Evolutionary conservation across 176 grass and related monocot species (phyloP).

Genomic region (Poa annua): DNA sequence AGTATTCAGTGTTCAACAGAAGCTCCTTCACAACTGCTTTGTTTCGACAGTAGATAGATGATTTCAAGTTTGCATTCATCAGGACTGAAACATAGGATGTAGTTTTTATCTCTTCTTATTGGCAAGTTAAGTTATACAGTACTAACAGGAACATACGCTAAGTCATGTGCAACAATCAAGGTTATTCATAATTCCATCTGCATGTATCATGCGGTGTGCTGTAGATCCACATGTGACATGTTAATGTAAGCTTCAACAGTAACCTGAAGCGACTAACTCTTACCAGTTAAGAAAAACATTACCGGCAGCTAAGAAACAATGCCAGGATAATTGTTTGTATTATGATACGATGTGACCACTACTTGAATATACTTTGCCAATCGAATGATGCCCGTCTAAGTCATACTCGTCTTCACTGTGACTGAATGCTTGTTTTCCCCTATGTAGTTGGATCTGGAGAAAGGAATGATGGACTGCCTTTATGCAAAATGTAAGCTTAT

Average conservation of each 20-base stretch:
- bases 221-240: neutral
- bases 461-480: conserved; percentile 24
- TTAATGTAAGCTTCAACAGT: neutral
- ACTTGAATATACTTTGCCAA: neutral
- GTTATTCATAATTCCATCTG: neutral
- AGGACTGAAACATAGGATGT: neutral
- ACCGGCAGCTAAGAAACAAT: neutral
- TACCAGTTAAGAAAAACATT: conserved; percentile 10
- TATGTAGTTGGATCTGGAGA: conserved; percentile 77
- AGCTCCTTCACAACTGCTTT: neutral
- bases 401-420: conserved; percentile 2
- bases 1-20: neutral
- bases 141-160: neutral
- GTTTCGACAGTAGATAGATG: neutral
- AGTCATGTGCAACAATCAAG: neutral
- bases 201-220: neutral
- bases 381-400: neutral
- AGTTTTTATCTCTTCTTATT: neutral
- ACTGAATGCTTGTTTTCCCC: conserved; percentile 29
- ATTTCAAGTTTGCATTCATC: conserved; percentile 1
- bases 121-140: neutral
- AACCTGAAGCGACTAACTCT: neutral
- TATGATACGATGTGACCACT: neutral
- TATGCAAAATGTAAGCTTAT: conserved; percentile 11
- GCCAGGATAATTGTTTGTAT: conserved; percentile 6